Evolutionary conservation across 371 early-diverging fungal genomes (phyloP).

Genomic region (Mucor saturninus): DNA sequence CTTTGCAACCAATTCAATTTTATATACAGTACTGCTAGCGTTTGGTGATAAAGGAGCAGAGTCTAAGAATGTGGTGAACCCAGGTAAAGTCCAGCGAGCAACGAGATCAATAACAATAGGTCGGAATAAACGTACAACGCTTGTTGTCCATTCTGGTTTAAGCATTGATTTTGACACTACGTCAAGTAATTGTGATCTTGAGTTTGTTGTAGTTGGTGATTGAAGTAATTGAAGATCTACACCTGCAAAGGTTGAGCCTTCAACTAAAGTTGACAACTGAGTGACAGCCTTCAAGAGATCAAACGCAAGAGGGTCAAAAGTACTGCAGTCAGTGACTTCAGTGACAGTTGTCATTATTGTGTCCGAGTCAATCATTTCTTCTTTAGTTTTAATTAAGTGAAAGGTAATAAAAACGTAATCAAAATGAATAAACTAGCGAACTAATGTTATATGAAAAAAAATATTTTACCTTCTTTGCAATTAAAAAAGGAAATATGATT

Average conservation of each 20-base stretch:
- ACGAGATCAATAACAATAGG: slow-evolving; percentile 83
- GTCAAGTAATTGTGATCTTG: slow-evolving; percentile 36
- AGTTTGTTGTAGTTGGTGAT: slow-evolving; percentile 10
- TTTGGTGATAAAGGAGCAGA: slow-evolving; percentile 25
- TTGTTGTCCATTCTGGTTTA: slow-evolving; percentile 36
- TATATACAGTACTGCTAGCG: slow-evolving; percentile 44
- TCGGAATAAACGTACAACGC: slow-evolving; percentile 66
- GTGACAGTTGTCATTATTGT: slow-evolving; percentile 11
- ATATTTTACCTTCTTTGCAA: background rate
- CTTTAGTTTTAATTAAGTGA: background rate
- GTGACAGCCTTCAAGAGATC: slow-evolving; percentile 36
- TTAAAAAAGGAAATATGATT: slow-evolving; percentile 4
- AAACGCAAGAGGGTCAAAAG: slow-evolving; percentile 43
- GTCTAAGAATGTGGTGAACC: slow-evolving; percentile 50
- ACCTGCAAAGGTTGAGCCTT: slow-evolving; percentile 17
- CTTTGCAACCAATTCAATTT: slow-evolving; percentile 57
- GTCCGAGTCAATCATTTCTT: slow-evolving; percentile 20
- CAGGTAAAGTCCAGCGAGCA: slow-evolving; percentile 75
- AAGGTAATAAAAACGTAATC: slow-evolving; percentile 2
- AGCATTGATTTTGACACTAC: slow-evolving; percentile 43
- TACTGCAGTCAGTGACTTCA: slow-evolving; percentile 10
- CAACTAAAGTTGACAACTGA: slow-evolving; percentile 26
- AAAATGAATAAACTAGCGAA: slow-evolving; percentile 12
- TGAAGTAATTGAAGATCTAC: slow-evolving; percentile 22
- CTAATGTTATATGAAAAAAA: background rate